Evolutionary conservation across 345 rosid species (phyloP).

Genomic region (Citrus trifoliata): DNA sequence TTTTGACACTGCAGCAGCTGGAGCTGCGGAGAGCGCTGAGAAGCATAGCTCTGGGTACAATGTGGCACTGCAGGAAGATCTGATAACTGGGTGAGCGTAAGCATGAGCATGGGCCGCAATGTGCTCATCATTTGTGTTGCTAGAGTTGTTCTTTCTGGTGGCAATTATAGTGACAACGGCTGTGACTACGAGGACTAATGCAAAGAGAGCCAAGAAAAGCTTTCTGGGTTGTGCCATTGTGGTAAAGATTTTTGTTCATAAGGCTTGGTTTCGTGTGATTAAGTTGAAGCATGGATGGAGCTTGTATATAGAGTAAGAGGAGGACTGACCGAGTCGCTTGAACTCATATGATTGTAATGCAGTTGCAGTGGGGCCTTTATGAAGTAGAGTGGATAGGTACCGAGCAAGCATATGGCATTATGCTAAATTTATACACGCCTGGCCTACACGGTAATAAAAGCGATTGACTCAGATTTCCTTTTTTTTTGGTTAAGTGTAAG

Average conservation of each 20-base stretch:
- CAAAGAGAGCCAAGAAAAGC: slow-evolving; percentile 22
- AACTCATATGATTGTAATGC: no score
- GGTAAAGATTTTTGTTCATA: neutral
- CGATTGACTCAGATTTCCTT: neutral
- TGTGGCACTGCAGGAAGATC: slow-evolving; percentile 51
- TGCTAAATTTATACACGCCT: no score
- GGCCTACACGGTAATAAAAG: no score
- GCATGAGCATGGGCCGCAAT: slow-evolving; percentile 12
- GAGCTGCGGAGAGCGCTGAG: slow-evolving; percentile 38
- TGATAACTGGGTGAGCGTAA: slow-evolving; percentile 30
- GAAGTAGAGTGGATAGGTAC: neutral
- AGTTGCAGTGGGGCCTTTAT: no score
- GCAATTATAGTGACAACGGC: slow-evolving; percentile 7
- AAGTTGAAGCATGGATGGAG: neutral
- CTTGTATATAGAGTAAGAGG: neutral
- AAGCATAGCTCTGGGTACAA: slow-evolving; percentile 57
- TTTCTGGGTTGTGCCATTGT: slow-evolving; percentile 10
- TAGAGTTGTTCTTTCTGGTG: slow-evolving; percentile 7
- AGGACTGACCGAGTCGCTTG: neutral
- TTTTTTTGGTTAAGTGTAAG: neutral
- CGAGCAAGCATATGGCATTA: no score
- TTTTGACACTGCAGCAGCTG: slow-evolving; percentile 15
- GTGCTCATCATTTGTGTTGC: neutral
- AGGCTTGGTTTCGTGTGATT: neutral
- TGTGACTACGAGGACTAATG: slow-evolving; percentile 16